A percentile compares a stretch with the other conserved stretches of the same genome.
These are phyloP conservation scores for Atkinsonella hypoxylon DNA, from an alignment of 2,329 filamentous ascomycete species.

Conservation along the genomic window DNA sequence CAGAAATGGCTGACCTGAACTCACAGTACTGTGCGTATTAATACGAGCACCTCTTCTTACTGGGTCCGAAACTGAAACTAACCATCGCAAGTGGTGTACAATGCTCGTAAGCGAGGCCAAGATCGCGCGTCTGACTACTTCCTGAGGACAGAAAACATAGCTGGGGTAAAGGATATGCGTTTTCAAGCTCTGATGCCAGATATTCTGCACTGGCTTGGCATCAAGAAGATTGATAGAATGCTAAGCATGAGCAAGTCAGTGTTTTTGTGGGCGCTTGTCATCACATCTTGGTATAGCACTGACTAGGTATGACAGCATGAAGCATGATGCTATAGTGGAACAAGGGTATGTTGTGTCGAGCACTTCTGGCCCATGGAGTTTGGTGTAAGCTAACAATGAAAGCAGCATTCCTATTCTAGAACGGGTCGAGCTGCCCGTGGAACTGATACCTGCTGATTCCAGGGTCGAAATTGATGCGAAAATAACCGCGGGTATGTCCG, in stretches of 20 bases:
- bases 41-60: conserved; percentile 5
- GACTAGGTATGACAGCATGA: conserved; percentile 50
- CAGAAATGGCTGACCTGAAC: too few relatives aligned
- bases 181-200: conserved; percentile 98
- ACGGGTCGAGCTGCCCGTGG: conserved; percentile 81
- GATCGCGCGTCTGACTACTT: conserved; percentile 88
- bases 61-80: conserved; percentile 5
- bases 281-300: neutral
- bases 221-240: conserved; percentile 98
- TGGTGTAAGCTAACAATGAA: neutral
- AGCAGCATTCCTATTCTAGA: conserved; percentile 71
- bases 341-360: conserved; percentile 43
- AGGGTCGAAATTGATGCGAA: conserved; percentile 98
- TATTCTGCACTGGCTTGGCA: conserved; percentile 94
- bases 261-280: neutral
- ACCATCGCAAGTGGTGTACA: conserved; percentile 47
- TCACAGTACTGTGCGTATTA: conserved; percentile 32
- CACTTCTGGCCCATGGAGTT: neutral
- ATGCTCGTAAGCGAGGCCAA: conserved; percentile 66
- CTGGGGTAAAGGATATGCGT: conserved; percentile 91
- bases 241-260: conserved; percentile 91
- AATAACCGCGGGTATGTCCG: conserved; percentile 72
- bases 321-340: conserved; percentile 77
- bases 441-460: conserved; percentile 88
- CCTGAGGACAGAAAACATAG: conserved; percentile 94